These are phyloP conservation scores for Verticillium tricorpus DNA, from an alignment of 2,329 filamentous ascomycete genomes.

Conservation along the genomic window DNA sequence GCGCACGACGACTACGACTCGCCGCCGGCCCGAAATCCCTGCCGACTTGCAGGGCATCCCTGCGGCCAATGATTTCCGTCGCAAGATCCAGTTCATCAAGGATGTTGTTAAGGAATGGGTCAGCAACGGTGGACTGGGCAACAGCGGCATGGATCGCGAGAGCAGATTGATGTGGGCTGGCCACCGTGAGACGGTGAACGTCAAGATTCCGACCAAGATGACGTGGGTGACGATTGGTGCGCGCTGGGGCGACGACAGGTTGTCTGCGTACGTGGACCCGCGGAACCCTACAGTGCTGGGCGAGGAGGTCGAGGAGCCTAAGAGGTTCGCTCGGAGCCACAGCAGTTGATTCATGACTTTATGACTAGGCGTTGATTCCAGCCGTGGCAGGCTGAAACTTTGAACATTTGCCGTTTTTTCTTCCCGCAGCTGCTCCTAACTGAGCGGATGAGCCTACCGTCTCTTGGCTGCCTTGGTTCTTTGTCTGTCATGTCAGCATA, in stretches of 20 bases:
- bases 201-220: slow-evolving; percentile 53
- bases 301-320: slow-evolving; percentile 46
- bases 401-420: neutral
- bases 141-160: slow-evolving; percentile 54
- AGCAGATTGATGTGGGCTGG: slow-evolving; percentile 55
- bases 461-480: neutral
- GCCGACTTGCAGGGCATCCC: slow-evolving; percentile 60
- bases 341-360: neutral
- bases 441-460: neutral
- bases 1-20: slow-evolving; percentile 40
- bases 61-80: slow-evolving; percentile 66
- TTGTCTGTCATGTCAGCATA: neutral
- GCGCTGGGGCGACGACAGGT: slow-evolving; percentile 52
- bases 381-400: neutral
- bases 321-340: slow-evolving; percentile 16
- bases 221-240: slow-evolving; percentile 68
- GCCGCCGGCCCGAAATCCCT: slow-evolving; percentile 56
- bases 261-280: slow-evolving; percentile 52
- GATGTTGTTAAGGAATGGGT: slow-evolving; percentile 69
- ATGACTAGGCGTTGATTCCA: slow-evolving; percentile 1
- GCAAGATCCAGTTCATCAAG: slow-evolving; percentile 70
- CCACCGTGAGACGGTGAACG: slow-evolving; percentile 48
- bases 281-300: slow-evolving; percentile 48
- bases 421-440: neutral
- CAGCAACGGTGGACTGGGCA: slow-evolving; percentile 63